Percentiles rank a stretch among this genome's conserved stretches.
Conservation (phyloP, 176 grass and related monocot genomes). For the Juncus effusus region DNA sequence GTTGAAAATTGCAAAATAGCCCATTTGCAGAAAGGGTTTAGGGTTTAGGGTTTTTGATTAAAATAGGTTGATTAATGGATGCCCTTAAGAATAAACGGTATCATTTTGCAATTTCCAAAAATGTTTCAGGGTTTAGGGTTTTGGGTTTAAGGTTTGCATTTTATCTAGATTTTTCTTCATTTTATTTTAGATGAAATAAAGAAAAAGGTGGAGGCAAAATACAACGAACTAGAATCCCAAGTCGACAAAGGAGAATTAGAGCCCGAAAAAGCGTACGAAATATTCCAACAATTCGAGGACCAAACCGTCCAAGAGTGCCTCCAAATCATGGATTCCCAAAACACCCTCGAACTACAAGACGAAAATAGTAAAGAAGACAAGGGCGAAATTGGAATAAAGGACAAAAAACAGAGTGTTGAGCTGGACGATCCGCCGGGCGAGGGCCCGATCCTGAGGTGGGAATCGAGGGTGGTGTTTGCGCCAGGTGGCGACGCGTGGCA, state of each 20-base stretch:
- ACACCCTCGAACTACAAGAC: slow-evolving; percentile 21
- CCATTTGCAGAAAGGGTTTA: no score
- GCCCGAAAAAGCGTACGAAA: slow-evolving; percentile 73
- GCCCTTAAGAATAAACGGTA: no score
- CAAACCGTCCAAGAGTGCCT: slow-evolving; percentile 56
- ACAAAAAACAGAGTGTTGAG: slow-evolving; percentile 40
- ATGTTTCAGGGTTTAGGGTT: neutral
- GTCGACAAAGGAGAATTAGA: slow-evolving; percentile 72
- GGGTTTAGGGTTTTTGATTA: no score
- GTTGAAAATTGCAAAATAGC: no score
- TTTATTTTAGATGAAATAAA: slow-evolving; percentile 79
- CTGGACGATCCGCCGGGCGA: slow-evolving; percentile 81
- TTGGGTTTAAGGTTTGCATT: slow-evolving; percentile 12
- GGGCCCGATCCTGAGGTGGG: slow-evolving; percentile 86
- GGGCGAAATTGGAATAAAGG: slow-evolving; percentile 4
- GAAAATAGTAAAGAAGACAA: slow-evolving; percentile 20
- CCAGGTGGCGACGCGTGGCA: slow-evolving; percentile 83
- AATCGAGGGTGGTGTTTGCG: slow-evolving; percentile 79
- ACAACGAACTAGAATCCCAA: slow-evolving; percentile 77
- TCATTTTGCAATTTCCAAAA: no score
- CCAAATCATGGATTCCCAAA: slow-evolving; percentile 50
- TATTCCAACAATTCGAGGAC: slow-evolving; percentile 93
- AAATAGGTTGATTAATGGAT: no score
- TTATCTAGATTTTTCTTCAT: slow-evolving; percentile 22
- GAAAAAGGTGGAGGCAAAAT: slow-evolving; percentile 73